Conservation (phyloP, 78 protist species). For the Anaeramoeba ignava region DNA sequence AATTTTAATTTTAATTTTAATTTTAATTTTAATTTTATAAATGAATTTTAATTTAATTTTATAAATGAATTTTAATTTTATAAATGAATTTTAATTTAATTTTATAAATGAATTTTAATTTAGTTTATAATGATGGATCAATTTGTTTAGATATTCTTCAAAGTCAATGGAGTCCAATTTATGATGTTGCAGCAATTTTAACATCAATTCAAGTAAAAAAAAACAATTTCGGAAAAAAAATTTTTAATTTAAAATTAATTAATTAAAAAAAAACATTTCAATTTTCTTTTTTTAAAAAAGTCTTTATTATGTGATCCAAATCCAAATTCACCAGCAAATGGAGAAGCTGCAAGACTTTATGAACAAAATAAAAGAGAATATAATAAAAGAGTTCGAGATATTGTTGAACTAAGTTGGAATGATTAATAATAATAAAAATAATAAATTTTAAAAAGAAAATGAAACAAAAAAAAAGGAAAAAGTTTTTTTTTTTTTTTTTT, state of each 20-base stretch:
- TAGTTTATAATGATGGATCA: conserved; percentile 92
- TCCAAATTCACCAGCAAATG: conserved; percentile 96
- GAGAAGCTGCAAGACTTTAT: conserved; percentile 91
- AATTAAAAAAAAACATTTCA: not conserved
- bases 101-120: too few relatives aligned
- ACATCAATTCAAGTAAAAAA: conserved; percentile 91
- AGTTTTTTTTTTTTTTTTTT: too few relatives aligned
- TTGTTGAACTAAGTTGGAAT: conserved; percentile 69
- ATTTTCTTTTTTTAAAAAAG: conserved; percentile 23
- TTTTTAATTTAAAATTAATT: conserved; percentile 15
- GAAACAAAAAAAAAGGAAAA: too few relatives aligned
- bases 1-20: not conserved
- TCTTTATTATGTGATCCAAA: conserved; percentile 97
- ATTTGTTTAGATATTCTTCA: conserved; percentile 98
- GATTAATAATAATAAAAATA: too few relatives aligned
- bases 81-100: too few relatives aligned
- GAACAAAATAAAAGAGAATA: conserved; percentile 86
- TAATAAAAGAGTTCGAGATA: conserved; percentile 74
- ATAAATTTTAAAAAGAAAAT: too few relatives aligned
- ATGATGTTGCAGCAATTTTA: conserved; percentile 94
- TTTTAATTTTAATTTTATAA: conserved; percentile 8
- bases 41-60: too few relatives aligned
- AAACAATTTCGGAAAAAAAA: too few relatives aligned
- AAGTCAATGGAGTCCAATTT: conserved; percentile 96
- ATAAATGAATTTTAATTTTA: too few relatives aligned